These are phyloP conservation scores for Pichia paraexigua DNA, from an alignment of 805 yeast genomes.

Conservation along the genomic window DNA sequence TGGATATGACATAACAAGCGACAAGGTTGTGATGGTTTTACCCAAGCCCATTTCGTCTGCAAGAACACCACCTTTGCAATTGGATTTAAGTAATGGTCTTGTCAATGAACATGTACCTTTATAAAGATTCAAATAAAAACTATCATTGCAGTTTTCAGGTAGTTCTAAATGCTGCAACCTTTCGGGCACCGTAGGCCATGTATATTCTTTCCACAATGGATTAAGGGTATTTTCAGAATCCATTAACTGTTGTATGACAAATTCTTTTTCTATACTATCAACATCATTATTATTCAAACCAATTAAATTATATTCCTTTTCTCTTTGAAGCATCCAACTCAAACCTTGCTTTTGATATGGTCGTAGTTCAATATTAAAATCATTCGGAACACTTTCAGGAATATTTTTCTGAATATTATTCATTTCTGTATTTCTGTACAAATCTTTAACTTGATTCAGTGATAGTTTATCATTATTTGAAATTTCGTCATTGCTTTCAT, in stretches of 20 bases:
- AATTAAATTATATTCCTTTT: constrained; percentile 46
- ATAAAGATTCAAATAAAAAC: constrained; percentile 69
- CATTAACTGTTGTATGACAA: constrained; percentile 18
- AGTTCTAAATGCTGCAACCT: constrained; percentile 1
- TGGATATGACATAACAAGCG: constrained; percentile 63
- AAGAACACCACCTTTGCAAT: constrained; percentile 73
- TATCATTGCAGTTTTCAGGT: not conserved
- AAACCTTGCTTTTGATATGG: constrained; percentile 80
- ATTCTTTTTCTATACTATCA: constrained; percentile 17
- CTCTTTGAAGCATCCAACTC: constrained; percentile 84
- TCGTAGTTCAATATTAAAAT: constrained; percentile 53
- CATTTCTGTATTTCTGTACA: constrained; percentile 62
- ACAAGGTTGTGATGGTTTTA: constrained; percentile 76
- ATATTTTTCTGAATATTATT: constrained; percentile 37
- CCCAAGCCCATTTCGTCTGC: constrained; percentile 98
- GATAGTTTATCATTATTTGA: constrained; percentile 29
- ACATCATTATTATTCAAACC: constrained; percentile 26
- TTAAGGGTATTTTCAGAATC: constrained; percentile 48
- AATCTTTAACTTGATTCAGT: constrained; percentile 64
- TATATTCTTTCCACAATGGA: constrained; percentile 77
- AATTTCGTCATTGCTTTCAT: constrained; percentile 5
- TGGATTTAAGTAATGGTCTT: constrained; percentile 55
- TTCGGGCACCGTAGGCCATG: constrained; percentile 50
- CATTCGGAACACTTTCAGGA: constrained; percentile 53
- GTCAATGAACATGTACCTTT: constrained; percentile 69